Evolutionary conservation across 257 asterid species (phyloP), one percentile per base, ranked within the genome.

Genomic region (Gentiana straminea): DNA sequence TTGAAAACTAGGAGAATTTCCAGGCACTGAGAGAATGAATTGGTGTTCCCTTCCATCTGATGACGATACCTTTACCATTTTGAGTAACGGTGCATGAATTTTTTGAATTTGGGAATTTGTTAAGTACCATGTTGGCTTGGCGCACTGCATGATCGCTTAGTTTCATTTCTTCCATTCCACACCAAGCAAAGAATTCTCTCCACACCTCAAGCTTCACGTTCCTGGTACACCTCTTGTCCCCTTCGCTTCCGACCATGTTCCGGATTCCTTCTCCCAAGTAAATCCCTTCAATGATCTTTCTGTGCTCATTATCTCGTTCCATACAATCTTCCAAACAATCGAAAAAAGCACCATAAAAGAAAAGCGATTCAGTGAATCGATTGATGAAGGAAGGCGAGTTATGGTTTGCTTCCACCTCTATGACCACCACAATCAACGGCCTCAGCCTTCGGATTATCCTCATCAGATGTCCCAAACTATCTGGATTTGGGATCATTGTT

Each of bases 381-480:
- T 70, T 80, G 1, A 76, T 49, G 58, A 84, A 84, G 2, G 78
- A 68, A 8, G 86, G 79, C 3, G 94, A 82, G 64, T 84, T 84
- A 52, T 80, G 84, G 52, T 79, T 82, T 5, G 83, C 91, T 73
- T 84, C 88, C 2, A 82, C 90, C 65, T 84, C 94, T 13, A 46
- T 52, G 12, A 84, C 77, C 35, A 84, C 86, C 80, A 80, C 72
- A 44, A 78, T 38, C 38, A 58, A 67, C 9, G 91, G 94, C 68
- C 63, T 71, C 13, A 76, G 58, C 43, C 74, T 65, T 43, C 73
- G 54, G 35, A 82, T 63, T 3, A 38, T 74, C 51, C 55, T 70
- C 81, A 84, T 77, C 44, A 80, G 33, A n/a, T 37, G 77, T 8
- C 69, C 81, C 39, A 84, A 52, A 8, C 66, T 48, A 1, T 73